Evolutionary conservation across 495 filamentous ascomycete species (phyloP).

Genomic region (Podospora pseudoanserina): DNA sequence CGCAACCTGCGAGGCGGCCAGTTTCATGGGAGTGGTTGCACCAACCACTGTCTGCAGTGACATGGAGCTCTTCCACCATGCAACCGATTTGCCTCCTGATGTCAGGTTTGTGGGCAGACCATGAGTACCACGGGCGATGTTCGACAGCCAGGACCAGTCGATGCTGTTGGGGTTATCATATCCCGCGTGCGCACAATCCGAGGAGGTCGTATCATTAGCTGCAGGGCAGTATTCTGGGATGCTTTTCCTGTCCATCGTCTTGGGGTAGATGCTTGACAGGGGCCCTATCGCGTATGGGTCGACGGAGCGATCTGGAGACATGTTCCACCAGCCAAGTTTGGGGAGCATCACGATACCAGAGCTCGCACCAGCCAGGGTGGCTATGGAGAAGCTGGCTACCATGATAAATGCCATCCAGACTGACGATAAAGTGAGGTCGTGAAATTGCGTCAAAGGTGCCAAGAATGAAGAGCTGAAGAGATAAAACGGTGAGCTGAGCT

Average conservation of each 20-base stretch:
- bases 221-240: too few species aligned
- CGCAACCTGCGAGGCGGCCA: too few species aligned
- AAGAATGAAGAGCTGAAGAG: conserved; percentile 1
- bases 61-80: too few species aligned
- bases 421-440: background rate
- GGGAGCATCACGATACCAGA: conserved; percentile 8
- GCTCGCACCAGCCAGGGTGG: background rate
- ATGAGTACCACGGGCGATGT: too few species aligned
- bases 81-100: too few species aligned
- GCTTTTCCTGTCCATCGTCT: too few species aligned
- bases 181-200: background rate
- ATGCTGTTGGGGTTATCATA: background rate
- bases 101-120: too few species aligned
- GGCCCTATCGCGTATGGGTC: background rate
- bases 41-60: too few species aligned
- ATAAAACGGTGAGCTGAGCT: conserved; percentile 8
- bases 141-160: too few species aligned
- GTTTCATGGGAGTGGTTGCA: too few species aligned
- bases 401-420: background rate
- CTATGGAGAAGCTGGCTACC: background rate
- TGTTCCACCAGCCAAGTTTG: background rate
- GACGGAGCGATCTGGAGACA: too few species aligned
- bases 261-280: background rate
- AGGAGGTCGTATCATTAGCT: too few species aligned
- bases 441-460: background rate